Evolutionary conservation across 1,139 yeast genomes (phyloP).

Genomic region (Hanseniaspora sp.): DNA sequence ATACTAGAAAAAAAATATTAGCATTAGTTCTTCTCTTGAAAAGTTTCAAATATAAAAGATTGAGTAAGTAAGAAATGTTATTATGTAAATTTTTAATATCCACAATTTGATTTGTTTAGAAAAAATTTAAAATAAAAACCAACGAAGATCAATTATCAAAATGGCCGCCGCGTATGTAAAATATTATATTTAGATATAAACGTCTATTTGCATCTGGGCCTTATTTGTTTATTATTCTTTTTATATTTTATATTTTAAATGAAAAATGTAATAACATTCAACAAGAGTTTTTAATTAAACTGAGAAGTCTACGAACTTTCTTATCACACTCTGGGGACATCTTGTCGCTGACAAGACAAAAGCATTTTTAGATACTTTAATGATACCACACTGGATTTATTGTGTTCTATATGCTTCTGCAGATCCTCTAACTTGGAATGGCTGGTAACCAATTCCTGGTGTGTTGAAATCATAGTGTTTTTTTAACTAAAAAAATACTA

Average conservation of each 20-base stretch:
- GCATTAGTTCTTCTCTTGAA: no score
- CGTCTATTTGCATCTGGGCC: neutral
- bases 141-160: slow-evolving; percentile 21
- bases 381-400: slow-evolving; percentile 7
- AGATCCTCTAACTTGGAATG: slow-evolving; percentile 18
- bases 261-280: slow-evolving; percentile 4
- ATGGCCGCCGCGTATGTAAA: slow-evolving; percentile 31
- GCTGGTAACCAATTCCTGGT: slow-evolving; percentile 17
- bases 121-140: slow-evolving; percentile 7
- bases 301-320: slow-evolving; percentile 12
- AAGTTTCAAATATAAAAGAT: no score
- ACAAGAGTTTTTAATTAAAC: slow-evolving; percentile 8
- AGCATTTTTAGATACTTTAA: slow-evolving; percentile 11
- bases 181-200: slow-evolving; percentile 2
- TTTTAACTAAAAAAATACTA: neutral
- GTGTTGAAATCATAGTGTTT: slow-evolving; percentile 11
- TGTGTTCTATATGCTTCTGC: slow-evolving; percentile 16
- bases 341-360: slow-evolving; percentile 10
- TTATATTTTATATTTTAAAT: neutral
- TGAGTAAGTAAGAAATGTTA: no score
- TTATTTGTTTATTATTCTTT: neutral
- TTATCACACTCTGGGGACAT: slow-evolving; percentile 15
- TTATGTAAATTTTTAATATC: no score
- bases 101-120: neutral
- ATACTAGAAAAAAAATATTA: no score